phyloP scores from a whole-genome alignment of 2,329 filamentous ascomycete genomes.

The Sordariomycetes sp. region DNA sequence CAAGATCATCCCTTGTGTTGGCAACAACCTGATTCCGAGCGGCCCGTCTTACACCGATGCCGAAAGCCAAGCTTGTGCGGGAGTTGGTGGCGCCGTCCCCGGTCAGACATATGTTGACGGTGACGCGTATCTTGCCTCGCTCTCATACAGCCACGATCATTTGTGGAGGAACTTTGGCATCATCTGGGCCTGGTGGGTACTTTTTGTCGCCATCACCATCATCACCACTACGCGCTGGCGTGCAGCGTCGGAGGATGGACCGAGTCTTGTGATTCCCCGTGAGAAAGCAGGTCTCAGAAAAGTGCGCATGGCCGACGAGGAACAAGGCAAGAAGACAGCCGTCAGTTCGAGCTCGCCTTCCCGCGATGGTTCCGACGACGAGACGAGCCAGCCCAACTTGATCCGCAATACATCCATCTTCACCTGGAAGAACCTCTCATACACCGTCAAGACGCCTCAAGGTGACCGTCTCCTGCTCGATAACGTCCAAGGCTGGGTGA shows the following conservation, averaged over 20 bases:
- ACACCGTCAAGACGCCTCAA: conserved; percentile 53
- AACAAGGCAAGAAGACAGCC: conserved; percentile 17
- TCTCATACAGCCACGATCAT: conserved; percentile 42
- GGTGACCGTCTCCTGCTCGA: conserved; percentile 64
- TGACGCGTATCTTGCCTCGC: conserved; percentile 45
- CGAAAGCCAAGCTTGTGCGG: conserved; percentile 42
- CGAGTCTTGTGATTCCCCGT: conserved; percentile 51
- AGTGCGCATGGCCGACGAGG: conserved; percentile 34
- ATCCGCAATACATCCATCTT: conserved; percentile 59
- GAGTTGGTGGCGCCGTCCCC: conserved; percentile 42
- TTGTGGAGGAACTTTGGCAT: conserved; percentile 55
- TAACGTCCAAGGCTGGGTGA: conserved; percentile 80
- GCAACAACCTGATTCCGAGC: conserved; percentile 38
- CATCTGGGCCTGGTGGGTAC: conserved; percentile 52
- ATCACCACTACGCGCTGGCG: conserved; percentile 48
- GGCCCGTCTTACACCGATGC: conserved; percentile 35
- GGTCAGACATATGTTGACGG: conserved; percentile 42
- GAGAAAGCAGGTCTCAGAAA: conserved; percentile 37
- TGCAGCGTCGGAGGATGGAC: conserved; percentile 38
- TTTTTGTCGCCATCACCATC: conserved; percentile 51
- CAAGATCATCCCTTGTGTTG: conserved; percentile 41
- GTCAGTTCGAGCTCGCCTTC: conserved; percentile 5
- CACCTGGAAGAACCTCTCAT: conserved; percentile 65
- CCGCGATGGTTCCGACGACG: conserved; percentile 5
- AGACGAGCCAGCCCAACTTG: conserved; percentile 21